These are phyloP conservation scores for Fragosphaeria purpurea DNA, from an alignment of 2,329 filamentous ascomycete species.

Conservation along the genomic window DNA sequence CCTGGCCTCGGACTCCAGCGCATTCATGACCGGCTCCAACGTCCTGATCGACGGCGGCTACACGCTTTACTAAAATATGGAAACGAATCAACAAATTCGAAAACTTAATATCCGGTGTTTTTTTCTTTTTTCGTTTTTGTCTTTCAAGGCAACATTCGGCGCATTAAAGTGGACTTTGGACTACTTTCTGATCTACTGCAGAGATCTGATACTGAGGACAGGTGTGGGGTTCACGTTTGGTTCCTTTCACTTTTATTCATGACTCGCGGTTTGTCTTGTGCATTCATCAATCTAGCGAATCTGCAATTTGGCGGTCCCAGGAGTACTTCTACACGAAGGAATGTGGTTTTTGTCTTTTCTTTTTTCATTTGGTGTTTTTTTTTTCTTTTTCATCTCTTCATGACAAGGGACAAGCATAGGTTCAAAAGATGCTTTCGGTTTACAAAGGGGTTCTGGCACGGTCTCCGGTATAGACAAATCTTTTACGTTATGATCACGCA, in stretches of 20 bases:
- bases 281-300: not conserved
- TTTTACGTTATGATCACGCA: too few species aligned
- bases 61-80: slow-evolving; percentile 31
- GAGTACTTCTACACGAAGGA: not conserved
- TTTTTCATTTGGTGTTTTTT: not conserved
- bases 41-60: slow-evolving; percentile 62
- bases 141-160: not conserved
- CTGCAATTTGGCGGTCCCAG: not conserved
- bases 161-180: too few species aligned
- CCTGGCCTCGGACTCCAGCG: slow-evolving; percentile 60
- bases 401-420: not conserved
- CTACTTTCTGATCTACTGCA: too few species aligned
- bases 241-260: not conserved
- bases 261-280: not conserved
- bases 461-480: too few species aligned
- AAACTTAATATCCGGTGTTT: slow-evolving; percentile 7
- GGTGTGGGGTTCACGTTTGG: too few species aligned
- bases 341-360: not conserved
- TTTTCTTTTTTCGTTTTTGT: not conserved
- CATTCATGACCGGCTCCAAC: slow-evolving; percentile 71
- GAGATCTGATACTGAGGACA: too few species aligned
- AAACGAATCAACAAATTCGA: slow-evolving; percentile 1
- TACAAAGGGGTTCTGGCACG: not conserved
- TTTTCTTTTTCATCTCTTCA: not conserved
- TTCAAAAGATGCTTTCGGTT: too few species aligned